Percentiles rank a stretch among this genome's conserved stretches.
Evolutionary conservation across 2,329 filamentous ascomycete species (phyloP).

Genomic region (Cladosporium sp.): DNA sequence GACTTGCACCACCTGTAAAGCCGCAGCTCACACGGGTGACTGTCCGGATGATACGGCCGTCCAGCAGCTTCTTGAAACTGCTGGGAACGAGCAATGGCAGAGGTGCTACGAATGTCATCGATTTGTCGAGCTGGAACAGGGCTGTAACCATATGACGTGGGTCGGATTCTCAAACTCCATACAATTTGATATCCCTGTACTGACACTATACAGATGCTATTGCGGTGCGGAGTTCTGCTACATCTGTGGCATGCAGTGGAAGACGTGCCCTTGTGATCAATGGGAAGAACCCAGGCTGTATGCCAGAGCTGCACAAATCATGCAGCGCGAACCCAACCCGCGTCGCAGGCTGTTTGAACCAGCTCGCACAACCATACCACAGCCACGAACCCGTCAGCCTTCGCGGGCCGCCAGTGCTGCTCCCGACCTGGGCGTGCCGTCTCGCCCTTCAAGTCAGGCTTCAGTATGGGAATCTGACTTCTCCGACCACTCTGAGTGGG

Average conservation of each 20-base stretch:
- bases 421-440: not conserved
- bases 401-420: not conserved
- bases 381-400: not conserved
- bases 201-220: conserved; percentile 19
- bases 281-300: conserved; percentile 19
- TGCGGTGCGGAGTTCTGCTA: conserved; percentile 31
- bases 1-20: conserved; percentile 54
- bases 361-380: not conserved
- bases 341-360: conserved; percentile 1
- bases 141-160: conserved; percentile 57
- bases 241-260: conserved; percentile 26
- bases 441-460: not conserved
- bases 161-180: conserved; percentile 25
- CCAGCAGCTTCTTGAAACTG: conserved; percentile 40
- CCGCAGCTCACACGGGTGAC: conserved; percentile 39
- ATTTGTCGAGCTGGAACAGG: conserved; percentile 46
- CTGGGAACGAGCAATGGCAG: conserved; percentile 48
- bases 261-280: conserved; percentile 21
- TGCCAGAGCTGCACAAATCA: conserved; percentile 15
- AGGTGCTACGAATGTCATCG: conserved; percentile 44
- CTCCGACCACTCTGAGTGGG: not conserved
- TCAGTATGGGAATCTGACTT: not conserved
- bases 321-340: conserved; percentile 14
- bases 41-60: conserved; percentile 45
- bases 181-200: conserved; percentile 28